Conservation (phyloP, 2,329 filamentous ascomycete genomes). For the Fusarium metavorans region DNA sequence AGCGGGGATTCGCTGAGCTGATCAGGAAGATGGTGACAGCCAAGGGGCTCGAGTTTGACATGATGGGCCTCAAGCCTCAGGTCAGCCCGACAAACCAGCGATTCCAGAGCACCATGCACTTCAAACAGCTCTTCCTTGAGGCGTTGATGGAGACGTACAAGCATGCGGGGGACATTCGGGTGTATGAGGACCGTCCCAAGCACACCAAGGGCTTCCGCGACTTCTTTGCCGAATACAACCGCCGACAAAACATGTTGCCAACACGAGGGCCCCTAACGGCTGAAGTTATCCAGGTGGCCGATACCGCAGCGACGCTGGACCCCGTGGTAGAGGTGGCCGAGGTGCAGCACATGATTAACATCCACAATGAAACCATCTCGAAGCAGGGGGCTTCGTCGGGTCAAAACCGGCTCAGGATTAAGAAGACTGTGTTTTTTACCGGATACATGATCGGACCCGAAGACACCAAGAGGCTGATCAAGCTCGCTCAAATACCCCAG, state of each 20-base stretch:
- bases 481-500: conserved; percentile 74
- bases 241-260: conserved; percentile 58
- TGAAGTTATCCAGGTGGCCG: conserved; percentile 88
- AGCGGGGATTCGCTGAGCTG: conserved; percentile 80
- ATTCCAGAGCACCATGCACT: conserved; percentile 87
- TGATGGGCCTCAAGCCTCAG: conserved; percentile 87
- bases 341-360: conserved; percentile 89
- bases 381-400: conserved; percentile 51
- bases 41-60: conserved; percentile 86
- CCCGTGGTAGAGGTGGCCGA: conserved; percentile 84
- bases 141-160: conserved; percentile 88
- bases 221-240: conserved; percentile 85
- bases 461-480: conserved; percentile 79
- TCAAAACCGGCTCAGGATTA: conserved; percentile 73
- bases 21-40: conserved; percentile 84
- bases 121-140: conserved; percentile 89
- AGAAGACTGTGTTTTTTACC: conserved; percentile 90
- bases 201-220: conserved; percentile 86
- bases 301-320: conserved; percentile 79
- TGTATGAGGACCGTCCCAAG: conserved; percentile 75
- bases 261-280: conserved; percentile 75
- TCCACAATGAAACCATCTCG: conserved; percentile 75
- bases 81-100: conserved; percentile 83
- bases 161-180: conserved; percentile 82
- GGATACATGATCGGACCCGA: conserved; percentile 84